Conservation (phyloP, 2,329 filamentous ascomycete species). For the Metarhizium anisopliae region DNA sequence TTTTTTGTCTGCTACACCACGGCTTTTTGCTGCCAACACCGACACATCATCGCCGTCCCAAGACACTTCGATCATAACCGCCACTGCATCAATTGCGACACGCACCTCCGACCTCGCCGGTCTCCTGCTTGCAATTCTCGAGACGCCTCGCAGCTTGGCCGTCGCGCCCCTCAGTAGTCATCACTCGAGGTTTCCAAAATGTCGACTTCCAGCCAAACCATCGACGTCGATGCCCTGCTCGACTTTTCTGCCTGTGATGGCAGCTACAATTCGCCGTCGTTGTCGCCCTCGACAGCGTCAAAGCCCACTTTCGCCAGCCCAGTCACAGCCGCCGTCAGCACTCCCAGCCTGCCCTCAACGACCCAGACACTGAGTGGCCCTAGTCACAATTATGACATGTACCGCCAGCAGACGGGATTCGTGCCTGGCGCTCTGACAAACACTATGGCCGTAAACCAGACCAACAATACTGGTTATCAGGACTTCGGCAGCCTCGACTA, state of each 20-base stretch:
- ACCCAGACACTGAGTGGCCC: constrained; percentile 65
- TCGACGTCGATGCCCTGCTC: constrained; percentile 48
- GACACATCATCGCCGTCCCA: neutral
- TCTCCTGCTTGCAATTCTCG: constrained; percentile 2
- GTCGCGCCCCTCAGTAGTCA: neutral
- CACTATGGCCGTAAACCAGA: constrained; percentile 68
- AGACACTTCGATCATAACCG: neutral
- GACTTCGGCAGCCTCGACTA: constrained; percentile 41
- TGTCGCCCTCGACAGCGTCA: constrained; percentile 44
- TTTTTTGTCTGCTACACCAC: neutral
- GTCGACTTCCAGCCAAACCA: constrained; percentile 33
- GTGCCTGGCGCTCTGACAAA: constrained; percentile 75
- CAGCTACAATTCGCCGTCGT: constrained; percentile 49
- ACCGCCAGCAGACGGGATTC: constrained; percentile 91
- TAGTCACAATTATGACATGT: constrained; percentile 90
- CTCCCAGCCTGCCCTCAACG: constrained; percentile 45
- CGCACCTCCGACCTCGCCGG: neutral
- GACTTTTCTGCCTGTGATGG: constrained; percentile 54
- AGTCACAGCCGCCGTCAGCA: constrained; percentile 41
- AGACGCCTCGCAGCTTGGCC: constrained; percentile 1
- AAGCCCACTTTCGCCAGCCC: constrained; percentile 47
- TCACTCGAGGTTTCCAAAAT: constrained; percentile 15
- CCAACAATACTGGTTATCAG: constrained; percentile 45
- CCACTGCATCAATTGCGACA: neutral
- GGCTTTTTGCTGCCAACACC: neutral